Percentiles rank a stretch among this genome's conserved stretches.
These are phyloP conservation scores for Kokia cookei DNA, from an alignment of 441 rosid genomes.

Conservation along the genomic window DNA sequence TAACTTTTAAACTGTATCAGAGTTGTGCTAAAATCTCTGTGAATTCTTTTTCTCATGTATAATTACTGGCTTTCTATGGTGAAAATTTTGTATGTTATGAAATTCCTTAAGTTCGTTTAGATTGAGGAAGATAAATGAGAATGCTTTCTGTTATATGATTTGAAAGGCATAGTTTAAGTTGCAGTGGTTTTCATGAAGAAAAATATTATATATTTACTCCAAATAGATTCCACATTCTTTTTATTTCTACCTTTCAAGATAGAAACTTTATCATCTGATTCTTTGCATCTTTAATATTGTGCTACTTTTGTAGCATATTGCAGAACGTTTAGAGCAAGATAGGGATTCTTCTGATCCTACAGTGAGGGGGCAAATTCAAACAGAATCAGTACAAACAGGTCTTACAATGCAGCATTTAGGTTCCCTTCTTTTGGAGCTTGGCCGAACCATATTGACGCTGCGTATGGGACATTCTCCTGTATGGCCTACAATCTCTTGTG, in stretches of 20 bases:
- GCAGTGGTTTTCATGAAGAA: neutral
- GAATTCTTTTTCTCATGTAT: neutral
- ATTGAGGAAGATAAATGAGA: neutral
- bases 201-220: neutral
- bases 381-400: constrained; percentile 70
- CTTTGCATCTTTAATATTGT: constrained; percentile 36
- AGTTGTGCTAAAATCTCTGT: neutral
- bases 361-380: constrained; percentile 66
- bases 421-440: constrained; percentile 91
- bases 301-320: constrained; percentile 74
- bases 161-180: neutral
- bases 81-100: neutral
- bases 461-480: constrained; percentile 87
- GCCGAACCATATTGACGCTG: constrained; percentile 77
- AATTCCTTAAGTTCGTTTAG: neutral
- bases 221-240: neutral
- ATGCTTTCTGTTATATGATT: neutral
- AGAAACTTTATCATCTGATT: constrained; percentile 35
- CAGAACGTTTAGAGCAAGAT: constrained; percentile 77
- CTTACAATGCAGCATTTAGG: constrained; percentile 87
- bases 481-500: constrained; percentile 14
- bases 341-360: constrained; percentile 61
- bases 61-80: neutral
- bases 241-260: neutral
- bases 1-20: neutral